phyloP scores from a whole-genome alignment of 2,329 filamentous ascomycete species.

The Parascedosporium putredinis region DNA sequence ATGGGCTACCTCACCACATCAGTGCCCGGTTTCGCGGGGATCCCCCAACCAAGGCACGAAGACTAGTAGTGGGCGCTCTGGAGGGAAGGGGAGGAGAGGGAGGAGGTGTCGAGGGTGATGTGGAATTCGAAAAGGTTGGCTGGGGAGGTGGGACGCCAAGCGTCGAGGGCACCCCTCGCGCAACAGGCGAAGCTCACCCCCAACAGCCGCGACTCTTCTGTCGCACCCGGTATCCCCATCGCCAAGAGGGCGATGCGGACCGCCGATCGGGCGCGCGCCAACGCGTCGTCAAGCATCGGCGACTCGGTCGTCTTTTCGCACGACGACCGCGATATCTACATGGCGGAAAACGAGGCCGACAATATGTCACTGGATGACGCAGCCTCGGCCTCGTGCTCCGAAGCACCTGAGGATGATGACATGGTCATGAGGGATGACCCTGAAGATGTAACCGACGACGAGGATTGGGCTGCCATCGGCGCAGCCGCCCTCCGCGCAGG shows the following conservation, averaged over 20 bases:
- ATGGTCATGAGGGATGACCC: slow-evolving; percentile 62
- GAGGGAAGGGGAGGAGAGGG: slow-evolving; percentile 62
- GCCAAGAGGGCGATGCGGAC: slow-evolving; percentile 31
- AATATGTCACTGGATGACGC: slow-evolving; percentile 81
- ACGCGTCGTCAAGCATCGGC: slow-evolving; percentile 48
- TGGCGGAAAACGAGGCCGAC: slow-evolving; percentile 79
- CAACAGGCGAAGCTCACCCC: slow-evolving; percentile 24
- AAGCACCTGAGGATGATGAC: slow-evolving; percentile 58
- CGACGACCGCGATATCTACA: slow-evolving; percentile 53
- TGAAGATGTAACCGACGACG: slow-evolving; percentile 83
- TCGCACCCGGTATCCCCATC: slow-evolving; percentile 47
- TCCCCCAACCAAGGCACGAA: slow-evolving; percentile 79
- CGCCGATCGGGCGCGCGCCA: slow-evolving; percentile 36
- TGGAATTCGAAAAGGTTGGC: slow-evolving; percentile 88
- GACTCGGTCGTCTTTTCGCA: slow-evolving; percentile 69
- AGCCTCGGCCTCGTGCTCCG: slow-evolving; percentile 64
- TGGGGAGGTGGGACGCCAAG: slow-evolving; percentile 91
- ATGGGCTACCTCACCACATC: slow-evolving; percentile 90
- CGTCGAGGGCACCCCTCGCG: slow-evolving; percentile 53
- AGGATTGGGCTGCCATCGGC: slow-evolving; percentile 88
- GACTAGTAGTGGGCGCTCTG: slow-evolving; percentile 83
- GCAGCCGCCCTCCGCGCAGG: slow-evolving; percentile 69
- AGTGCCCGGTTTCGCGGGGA: slow-evolving; percentile 83
- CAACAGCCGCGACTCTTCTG: slow-evolving; percentile 31
- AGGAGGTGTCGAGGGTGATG: slow-evolving; percentile 55